phyloP scores from a whole-genome alignment of 78 protist species.

The Dictyostelium firmibasis region DNA sequence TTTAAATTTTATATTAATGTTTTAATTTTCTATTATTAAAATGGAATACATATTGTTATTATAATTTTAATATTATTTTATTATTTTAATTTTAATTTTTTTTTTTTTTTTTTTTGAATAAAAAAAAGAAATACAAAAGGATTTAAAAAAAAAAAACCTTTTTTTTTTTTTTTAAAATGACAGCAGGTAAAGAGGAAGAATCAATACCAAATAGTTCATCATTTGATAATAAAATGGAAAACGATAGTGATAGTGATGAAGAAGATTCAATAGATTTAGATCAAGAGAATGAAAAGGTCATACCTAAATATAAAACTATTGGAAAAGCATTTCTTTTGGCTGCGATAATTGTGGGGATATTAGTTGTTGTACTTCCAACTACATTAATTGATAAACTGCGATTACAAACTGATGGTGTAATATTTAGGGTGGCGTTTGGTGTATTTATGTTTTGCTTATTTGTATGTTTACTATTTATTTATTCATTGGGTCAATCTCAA shows the following conservation, averaged over 20 bases:
- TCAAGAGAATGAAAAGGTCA: neutral
- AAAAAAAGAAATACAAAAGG: neutral
- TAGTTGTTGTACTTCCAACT: conserved; percentile 4
- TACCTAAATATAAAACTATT: neutral
- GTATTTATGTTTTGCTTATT: conserved; percentile 51
- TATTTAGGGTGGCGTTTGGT: conserved; percentile 24
- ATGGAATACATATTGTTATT: neutral
- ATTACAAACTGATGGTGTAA: neutral
- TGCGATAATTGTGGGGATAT: conserved; percentile 1
- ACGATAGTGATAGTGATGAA: conserved; percentile 10
- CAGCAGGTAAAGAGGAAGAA: neutral
- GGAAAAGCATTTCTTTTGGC: conserved; percentile 25
- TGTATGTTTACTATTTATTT: conserved; percentile 24
- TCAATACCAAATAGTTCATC: neutral
- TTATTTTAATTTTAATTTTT: neutral
- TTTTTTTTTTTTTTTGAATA: neutral
- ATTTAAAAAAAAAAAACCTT: neutral
- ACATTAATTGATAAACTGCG: neutral
- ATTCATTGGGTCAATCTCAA: conserved; percentile 31
- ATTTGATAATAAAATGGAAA: conserved; percentile 32
- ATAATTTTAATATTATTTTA: too few species aligned
- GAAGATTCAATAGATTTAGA: conserved; percentile 24
- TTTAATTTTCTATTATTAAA: neutral
- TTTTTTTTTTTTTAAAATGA: neutral
- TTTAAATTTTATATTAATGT: neutral